These are phyloP conservation scores for Hypoxylon sp. DNA, from an alignment of 2,329 filamentous ascomycete species.

Conservation along the genomic window DNA sequence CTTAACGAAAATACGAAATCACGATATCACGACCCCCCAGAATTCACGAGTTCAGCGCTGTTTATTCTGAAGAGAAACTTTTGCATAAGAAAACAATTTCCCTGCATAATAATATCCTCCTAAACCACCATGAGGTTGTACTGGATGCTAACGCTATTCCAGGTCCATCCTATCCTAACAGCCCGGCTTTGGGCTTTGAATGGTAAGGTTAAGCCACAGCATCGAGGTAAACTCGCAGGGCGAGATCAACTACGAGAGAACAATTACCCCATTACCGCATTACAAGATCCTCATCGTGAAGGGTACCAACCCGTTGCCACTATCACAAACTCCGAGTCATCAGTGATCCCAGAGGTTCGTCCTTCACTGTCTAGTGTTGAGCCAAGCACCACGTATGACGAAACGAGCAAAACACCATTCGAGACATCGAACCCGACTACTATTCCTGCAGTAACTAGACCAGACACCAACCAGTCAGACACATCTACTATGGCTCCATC, in stretches of 20 bases:
- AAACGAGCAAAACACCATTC: constrained; percentile 39
- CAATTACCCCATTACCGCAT: constrained; percentile 22
- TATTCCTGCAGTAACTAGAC: constrained; percentile 41
- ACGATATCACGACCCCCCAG: constrained; percentile 4
- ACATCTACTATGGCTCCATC: constrained; percentile 40
- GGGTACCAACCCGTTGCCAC: constrained; percentile 43
- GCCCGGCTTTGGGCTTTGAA: constrained; percentile 29
- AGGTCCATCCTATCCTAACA: constrained; percentile 37
- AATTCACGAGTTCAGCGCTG: constrained; percentile 3
- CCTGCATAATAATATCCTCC: constrained; percentile 12
- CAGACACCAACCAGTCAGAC: constrained; percentile 28
- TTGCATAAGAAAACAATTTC: constrained; percentile 8
- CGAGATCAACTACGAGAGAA: constrained; percentile 28
- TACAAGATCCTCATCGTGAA: constrained; percentile 35
- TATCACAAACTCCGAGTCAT: constrained; percentile 44
- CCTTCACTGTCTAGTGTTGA: constrained; percentile 40
- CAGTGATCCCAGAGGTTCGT: constrained; percentile 49
- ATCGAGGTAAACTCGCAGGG: constrained; percentile 5
- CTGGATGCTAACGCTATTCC: constrained; percentile 43
- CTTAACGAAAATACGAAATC: constrained; percentile 12
- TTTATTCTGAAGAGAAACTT: constrained; percentile 12
- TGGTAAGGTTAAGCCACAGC: constrained; percentile 7
- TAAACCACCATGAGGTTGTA: constrained; percentile 38
- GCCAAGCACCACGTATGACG: constrained; percentile 46
- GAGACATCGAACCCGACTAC: constrained; percentile 51